These are phyloP conservation scores for Ochromonadaceae sp. DNA, from an alignment of 352 stramenopile species.

Conservation along the genomic window DNA sequence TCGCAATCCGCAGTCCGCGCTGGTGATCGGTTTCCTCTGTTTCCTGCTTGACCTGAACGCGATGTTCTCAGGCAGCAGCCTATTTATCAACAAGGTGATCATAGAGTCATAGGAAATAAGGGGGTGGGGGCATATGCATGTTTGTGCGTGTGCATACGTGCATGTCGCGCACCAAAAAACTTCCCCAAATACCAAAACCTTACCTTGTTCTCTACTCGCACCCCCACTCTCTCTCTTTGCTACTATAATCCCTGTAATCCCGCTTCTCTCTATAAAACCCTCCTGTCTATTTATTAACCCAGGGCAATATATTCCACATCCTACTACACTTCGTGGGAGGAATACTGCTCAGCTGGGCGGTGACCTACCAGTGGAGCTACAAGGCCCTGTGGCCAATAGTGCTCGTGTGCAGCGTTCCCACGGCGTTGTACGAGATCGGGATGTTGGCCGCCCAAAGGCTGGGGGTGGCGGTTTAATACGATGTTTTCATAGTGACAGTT, in stretches of 20 bases:
- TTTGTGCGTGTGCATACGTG: too few species aligned
- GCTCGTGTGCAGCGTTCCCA: conserved; percentile 1
- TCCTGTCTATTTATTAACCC: too few species aligned
- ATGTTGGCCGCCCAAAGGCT: too few species aligned
- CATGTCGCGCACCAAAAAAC: too few species aligned
- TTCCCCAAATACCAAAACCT: too few species aligned
- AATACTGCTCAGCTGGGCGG: background rate
- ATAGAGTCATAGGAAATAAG: too few species aligned
- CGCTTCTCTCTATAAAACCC: too few species aligned
- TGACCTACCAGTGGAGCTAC: conserved; percentile 6
- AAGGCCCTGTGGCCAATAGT: conserved; percentile 11
- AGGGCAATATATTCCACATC: conserved; percentile 6
- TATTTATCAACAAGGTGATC: background rate
- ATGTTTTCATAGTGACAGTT: too few species aligned
- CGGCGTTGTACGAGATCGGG: conserved; percentile 4
- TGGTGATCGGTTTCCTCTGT: conserved; percentile 3
- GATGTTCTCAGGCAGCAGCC: background rate
- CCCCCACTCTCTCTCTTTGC: background rate
- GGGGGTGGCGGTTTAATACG: too few species aligned
- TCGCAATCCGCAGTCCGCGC: too few species aligned
- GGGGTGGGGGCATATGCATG: too few species aligned
- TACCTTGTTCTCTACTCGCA: background rate
- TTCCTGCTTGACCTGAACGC: conserved; percentile 1
- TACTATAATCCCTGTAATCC: too few species aligned
- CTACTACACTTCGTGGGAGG: conserved; percentile 8